Evolutionary conservation across 2,329 filamentous ascomycete species (phyloP).

Genomic region (Elsinoe arachidis): DNA sequence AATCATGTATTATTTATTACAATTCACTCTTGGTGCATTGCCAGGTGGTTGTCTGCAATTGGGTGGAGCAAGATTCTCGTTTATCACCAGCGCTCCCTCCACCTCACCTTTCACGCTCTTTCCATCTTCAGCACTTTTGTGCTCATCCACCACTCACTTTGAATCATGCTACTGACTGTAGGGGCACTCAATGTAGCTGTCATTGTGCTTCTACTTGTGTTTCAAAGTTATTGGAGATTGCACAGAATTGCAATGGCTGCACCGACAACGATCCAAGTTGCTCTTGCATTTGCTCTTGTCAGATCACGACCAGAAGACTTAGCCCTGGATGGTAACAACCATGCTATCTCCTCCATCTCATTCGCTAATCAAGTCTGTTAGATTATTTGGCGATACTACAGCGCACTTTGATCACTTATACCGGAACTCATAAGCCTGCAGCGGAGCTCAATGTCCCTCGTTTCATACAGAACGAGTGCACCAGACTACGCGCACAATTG

Average conservation of each 20-base stretch:
- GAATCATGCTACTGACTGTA: neutral
- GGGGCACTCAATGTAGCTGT: neutral
- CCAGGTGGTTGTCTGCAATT: neutral
- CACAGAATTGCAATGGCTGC: neutral
- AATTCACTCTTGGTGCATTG: neutral
- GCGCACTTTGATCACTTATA: neutral
- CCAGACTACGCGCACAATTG: neutral
- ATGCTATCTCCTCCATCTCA: neutral
- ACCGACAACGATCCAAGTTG: neutral
- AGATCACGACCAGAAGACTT: slow-evolving; percentile 26
- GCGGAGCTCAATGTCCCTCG: neutral
- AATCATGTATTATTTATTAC: slow-evolving; percentile 9
- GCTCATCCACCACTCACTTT: neutral
- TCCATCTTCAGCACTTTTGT: neutral
- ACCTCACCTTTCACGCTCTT: slow-evolving; percentile 3
- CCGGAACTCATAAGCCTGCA: no score
- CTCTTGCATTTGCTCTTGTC: slow-evolving; percentile 16
- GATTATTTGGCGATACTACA: neutral
- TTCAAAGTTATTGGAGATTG: neutral
- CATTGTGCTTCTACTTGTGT: neutral
- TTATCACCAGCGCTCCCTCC: neutral
- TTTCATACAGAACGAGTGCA: neutral
- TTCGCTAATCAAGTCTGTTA: neutral
- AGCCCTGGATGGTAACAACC: slow-evolving; percentile 18
- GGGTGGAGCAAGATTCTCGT: neutral